phyloP scores from a whole-genome alignment of 768 basidiomycete genomes.

The Mycena chlorophos region DNA sequence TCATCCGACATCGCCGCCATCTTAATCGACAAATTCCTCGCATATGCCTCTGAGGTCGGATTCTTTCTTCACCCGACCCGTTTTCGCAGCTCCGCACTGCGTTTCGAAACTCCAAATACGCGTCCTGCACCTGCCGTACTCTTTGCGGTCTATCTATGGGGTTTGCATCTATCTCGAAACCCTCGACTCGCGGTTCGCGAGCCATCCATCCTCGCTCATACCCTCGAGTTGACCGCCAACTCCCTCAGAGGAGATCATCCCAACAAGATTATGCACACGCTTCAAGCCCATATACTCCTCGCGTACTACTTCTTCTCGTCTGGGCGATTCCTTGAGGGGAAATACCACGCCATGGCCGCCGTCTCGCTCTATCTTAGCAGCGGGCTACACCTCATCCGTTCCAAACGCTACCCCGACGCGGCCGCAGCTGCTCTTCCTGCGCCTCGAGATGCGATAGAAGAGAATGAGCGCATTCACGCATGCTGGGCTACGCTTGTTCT shows the following conservation, averaged over 20 bases:
- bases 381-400: conserved; percentile 39
- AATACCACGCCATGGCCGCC: conserved; percentile 41
- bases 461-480: conserved; percentile 38
- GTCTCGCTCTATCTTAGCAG: conserved; percentile 35
- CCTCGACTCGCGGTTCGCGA: conserved; percentile 28
- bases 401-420: conserved; percentile 32
- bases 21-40: conserved; percentile 42
- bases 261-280: conserved; percentile 41
- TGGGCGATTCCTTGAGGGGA: conserved; percentile 48
- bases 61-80: conserved; percentile 55
- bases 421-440: conserved; percentile 30
- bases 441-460: conserved; percentile 31
- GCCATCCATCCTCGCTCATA: conserved; percentile 39
- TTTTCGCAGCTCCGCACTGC: conserved; percentile 40
- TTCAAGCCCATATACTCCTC: conserved; percentile 58
- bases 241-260: conserved; percentile 42
- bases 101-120: conserved; percentile 32
- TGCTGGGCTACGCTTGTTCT: conserved; percentile 36
- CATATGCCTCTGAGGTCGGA: conserved; percentile 49
- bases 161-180: conserved; percentile 31
- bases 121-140: conserved; percentile 41
- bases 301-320: conserved; percentile 54
- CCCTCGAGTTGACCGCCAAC: conserved; percentile 40
- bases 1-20: not conserved
- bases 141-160: conserved; percentile 40